Evolutionary conservation across 305 asterid genomes (phyloP), one percentile per base, ranked within the genome.

Genomic region (Fraxinus latifolia): DNA sequence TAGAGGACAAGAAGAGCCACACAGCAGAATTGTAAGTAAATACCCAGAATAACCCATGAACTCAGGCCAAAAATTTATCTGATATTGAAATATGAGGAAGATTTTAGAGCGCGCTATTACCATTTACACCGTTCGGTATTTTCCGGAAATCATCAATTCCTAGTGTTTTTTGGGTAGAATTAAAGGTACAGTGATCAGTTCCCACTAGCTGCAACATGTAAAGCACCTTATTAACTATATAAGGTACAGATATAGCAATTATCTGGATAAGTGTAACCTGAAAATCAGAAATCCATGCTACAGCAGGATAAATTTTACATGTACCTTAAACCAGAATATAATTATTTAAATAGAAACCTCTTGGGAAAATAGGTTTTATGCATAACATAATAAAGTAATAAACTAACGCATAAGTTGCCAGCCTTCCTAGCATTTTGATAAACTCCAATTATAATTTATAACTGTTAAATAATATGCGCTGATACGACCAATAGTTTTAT

Each of bases 71-170:
- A 47, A 50, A 55, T 55, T 55, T 17, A 55, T 17, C 67, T 0
- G 27, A 53, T 31, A 17, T 2, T 0, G 25, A 36, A 8, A 67
- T 33, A 39, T 71, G 15, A 76, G 21, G 12, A 53, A 68, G 84
- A 27, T 5, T 83, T 82, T 50, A 50, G 7, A 50, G 60, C 21
- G 6, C 7, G 2, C 23, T 65, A 71, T 68, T 89, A 93, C 99
- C 98, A 87, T 96, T 96, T 81, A 96, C 99, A 55, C 99, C 99
- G 83, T 96, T 96, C 15, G 99, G 99, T 83, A 96, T 96, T 91
- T 94, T 93, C 60, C 98, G 91, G 65, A 96, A 96, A 91, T 96
- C 99, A 73, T 89, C 89, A 82, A 89, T 90, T 82, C 99, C 99
- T 77, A 92, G 83, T 58, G 93, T 91, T 83, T 94, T 96, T 81